Evolutionary conservation across 2,329 filamentous ascomycete species (phyloP).

Genomic region (Colletotrichum sp.): DNA sequence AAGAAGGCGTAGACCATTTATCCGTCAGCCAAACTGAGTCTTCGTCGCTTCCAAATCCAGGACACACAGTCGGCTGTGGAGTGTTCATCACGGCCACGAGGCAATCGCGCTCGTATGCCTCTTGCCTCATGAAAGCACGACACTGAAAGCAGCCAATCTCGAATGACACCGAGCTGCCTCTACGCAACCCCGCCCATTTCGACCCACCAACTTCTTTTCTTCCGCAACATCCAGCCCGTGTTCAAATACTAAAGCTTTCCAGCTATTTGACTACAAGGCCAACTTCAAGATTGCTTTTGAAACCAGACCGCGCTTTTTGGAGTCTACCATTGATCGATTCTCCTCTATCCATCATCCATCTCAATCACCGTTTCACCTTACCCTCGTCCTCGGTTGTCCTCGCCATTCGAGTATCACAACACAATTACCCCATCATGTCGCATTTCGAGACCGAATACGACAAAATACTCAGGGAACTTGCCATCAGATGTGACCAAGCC

Average conservation of each 20-base stretch:
- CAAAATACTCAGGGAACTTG: background rate
- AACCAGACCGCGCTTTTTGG: background rate
- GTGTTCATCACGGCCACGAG: background rate
- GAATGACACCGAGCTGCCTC: background rate
- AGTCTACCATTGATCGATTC: background rate
- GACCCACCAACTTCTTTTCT: background rate
- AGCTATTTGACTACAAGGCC: background rate
- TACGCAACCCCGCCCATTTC: background rate
- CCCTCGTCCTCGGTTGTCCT: background rate
- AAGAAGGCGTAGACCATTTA: background rate
- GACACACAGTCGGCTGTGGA: background rate
- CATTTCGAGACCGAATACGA: background rate
- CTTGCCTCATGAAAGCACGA: background rate
- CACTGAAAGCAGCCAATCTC: background rate
- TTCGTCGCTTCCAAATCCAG: no score
- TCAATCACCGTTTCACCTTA: background rate
- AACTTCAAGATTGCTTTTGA: background rate
- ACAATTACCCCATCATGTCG: background rate
- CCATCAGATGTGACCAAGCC: background rate
- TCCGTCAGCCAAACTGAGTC: background rate
- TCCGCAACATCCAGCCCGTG: background rate
- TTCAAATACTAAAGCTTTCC: background rate
- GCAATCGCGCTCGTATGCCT: background rate
- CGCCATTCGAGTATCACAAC: background rate
- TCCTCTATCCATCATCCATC: background rate